A percentile compares a stretch with the other conserved stretches of the same genome.
These are phyloP conservation scores for Acacia acuminata DNA, from an alignment of 306 rosid species.

Conservation along the genomic window DNA sequence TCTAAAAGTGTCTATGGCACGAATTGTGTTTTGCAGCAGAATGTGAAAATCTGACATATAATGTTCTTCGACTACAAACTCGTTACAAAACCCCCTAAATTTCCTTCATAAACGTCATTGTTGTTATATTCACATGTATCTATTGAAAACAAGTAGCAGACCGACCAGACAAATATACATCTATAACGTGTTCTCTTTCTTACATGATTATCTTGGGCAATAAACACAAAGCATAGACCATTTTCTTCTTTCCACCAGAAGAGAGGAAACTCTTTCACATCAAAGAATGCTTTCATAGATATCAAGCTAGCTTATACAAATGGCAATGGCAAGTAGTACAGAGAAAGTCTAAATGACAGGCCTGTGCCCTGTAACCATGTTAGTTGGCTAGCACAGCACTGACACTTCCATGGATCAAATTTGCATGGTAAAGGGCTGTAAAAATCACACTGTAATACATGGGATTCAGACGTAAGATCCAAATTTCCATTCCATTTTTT, in stretches of 20 bases:
- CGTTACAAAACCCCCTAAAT: background rate
- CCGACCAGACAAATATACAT: background rate
- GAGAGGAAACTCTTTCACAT: background rate
- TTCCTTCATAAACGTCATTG: background rate
- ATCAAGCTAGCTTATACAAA: constrained; percentile 7
- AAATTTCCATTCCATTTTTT: background rate
- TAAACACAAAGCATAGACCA: background rate
- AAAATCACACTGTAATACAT: background rate
- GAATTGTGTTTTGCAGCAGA: background rate
- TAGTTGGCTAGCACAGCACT: background rate
- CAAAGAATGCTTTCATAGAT: background rate
- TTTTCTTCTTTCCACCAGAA: background rate
- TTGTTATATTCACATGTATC: constrained; percentile 1
- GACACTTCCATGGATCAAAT: background rate
- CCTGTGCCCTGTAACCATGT: background rate
- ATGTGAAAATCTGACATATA: background rate
- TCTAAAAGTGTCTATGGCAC: background rate
- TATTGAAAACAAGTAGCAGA: background rate
- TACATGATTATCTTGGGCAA: background rate
- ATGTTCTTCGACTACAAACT: background rate
- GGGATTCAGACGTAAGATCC: background rate
- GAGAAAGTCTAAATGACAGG: background rate
- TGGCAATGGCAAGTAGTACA: constrained; percentile 5
- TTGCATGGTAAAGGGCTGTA: background rate
- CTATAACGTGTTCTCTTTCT: background rate